A percentile compares a stretch with the other conserved stretches of the same genome.
These are phyloP conservation scores for Aspergillus novofumigatus DNA, from an alignment of 2,329 filamentous ascomycete species.

Conservation along the genomic window DNA sequence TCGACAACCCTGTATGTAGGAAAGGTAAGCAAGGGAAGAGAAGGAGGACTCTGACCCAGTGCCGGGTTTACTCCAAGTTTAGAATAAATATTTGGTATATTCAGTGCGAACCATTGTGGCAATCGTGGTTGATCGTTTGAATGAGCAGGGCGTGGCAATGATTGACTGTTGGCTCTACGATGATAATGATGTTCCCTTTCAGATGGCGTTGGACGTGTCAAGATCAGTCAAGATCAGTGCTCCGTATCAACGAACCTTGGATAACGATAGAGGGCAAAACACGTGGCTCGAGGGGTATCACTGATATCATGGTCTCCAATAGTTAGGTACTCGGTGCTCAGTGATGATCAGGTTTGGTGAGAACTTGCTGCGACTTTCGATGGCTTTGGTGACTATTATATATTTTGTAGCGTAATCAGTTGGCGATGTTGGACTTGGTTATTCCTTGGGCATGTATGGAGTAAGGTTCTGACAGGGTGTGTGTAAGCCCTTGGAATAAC, in stretches of 20 bases:
- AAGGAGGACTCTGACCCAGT: background rate
- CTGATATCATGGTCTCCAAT: too few relatives aligned
- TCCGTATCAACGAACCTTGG: background rate
- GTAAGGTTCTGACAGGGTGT: background rate
- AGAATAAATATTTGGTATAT: background rate
- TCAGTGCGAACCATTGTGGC: background rate
- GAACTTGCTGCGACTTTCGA: too few relatives aligned
- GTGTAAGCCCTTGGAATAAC: background rate
- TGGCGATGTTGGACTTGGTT: background rate
- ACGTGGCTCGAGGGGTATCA: background rate
- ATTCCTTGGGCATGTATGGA: background rate
- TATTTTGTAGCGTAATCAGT: background rate
- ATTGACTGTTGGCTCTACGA: background rate
- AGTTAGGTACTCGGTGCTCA: too few relatives aligned
- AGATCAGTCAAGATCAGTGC: background rate
- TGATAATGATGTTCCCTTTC: background rate
- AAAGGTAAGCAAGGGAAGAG: background rate
- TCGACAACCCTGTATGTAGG: background rate
- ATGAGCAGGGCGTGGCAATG: background rate
- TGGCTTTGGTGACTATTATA: background rate
- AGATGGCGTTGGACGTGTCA: background rate
- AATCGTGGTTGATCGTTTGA: background rate
- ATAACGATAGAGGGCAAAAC: background rate
- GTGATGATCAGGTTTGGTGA: too few relatives aligned
- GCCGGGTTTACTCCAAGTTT: background rate